Evolutionary conservation across 2,329 filamentous ascomycete species (phyloP).

Genomic region (Colletotrichum karsti): DNA sequence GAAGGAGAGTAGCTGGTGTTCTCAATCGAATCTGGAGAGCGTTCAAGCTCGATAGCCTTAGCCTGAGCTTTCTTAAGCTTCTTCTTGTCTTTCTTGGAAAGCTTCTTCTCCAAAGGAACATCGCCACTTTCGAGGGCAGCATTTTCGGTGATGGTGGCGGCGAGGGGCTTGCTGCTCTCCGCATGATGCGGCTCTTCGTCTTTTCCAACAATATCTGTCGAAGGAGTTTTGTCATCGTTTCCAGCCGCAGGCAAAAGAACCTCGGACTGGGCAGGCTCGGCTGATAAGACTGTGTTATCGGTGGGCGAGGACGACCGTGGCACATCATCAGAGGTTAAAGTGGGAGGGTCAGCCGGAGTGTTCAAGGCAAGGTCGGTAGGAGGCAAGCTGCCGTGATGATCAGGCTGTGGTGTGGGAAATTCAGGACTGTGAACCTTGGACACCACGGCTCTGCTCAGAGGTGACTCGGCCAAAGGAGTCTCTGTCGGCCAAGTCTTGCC

Average conservation of each 20-base stretch:
- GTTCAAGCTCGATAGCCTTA: slow-evolving; percentile 22
- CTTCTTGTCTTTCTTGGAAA: slow-evolving; percentile 36
- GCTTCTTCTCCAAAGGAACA: neutral
- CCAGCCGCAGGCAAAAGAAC: neutral
- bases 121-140: slow-evolving; percentile 7
- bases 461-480: too few relatives aligned
- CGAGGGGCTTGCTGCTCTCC: neutral
- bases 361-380: too few relatives aligned
- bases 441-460: too few relatives aligned
- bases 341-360: too few relatives aligned
- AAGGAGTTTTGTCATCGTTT: neutral
- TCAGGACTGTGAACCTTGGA: too few relatives aligned
- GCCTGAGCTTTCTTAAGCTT: slow-evolving; percentile 34
- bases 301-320: neutral
- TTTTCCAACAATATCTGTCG: neutral
- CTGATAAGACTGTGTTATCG: neutral
- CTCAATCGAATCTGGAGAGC: slow-evolving; percentile 1
- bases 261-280: too few relatives aligned
- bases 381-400: too few relatives aligned
- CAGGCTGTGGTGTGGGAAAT: too few relatives aligned
- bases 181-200: neutral
- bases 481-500: too few relatives aligned
- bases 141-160: neutral
- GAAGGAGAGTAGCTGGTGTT: neutral
- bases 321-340: too few relatives aligned